Percentiles rank a stretch among this genome's conserved stretches.
Evolutionary conservation across 106 monocot species (phyloP).

Genomic region (Apostasia shenzhenica): DNA sequence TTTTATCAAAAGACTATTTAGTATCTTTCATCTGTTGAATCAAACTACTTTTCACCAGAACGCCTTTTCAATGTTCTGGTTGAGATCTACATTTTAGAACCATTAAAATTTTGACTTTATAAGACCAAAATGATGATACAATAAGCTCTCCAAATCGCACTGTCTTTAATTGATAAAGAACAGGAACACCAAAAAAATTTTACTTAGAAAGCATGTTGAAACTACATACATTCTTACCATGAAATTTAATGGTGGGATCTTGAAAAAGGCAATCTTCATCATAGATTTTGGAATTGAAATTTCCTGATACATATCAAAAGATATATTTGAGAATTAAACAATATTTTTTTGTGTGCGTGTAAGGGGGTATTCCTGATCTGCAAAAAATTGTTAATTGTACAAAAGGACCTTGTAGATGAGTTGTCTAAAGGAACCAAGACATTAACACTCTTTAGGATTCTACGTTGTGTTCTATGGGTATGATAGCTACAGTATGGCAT

Average conservation of each 20-base stretch:
- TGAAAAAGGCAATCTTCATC: constrained; percentile 80
- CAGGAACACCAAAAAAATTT: too few species aligned
- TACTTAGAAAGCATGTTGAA: neutral
- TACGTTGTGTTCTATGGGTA: neutral
- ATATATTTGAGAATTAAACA: neutral
- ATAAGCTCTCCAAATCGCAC: too few species aligned
- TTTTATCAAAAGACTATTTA: too few species aligned
- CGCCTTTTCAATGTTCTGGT: too few species aligned
- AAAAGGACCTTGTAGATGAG: neutral
- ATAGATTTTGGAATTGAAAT: constrained; percentile 58
- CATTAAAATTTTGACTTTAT: too few species aligned
- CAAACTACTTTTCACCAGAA: too few species aligned
- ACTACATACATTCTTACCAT: constrained; percentile 28
- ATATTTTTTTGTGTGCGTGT: neutral
- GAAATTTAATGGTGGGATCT: constrained; percentile 79
- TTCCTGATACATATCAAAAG: constrained; percentile 29
- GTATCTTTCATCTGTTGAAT: too few species aligned
- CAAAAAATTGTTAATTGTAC: neutral
- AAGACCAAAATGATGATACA: too few species aligned
- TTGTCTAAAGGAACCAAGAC: neutral
- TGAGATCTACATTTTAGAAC: too few species aligned
- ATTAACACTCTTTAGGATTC: neutral
- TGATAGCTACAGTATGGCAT: neutral
- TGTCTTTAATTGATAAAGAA: too few species aligned
- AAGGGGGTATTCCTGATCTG: neutral